Conservation (phyloP, 768 basidiomycete genomes). For the Tylopilus intermedius region DNA sequence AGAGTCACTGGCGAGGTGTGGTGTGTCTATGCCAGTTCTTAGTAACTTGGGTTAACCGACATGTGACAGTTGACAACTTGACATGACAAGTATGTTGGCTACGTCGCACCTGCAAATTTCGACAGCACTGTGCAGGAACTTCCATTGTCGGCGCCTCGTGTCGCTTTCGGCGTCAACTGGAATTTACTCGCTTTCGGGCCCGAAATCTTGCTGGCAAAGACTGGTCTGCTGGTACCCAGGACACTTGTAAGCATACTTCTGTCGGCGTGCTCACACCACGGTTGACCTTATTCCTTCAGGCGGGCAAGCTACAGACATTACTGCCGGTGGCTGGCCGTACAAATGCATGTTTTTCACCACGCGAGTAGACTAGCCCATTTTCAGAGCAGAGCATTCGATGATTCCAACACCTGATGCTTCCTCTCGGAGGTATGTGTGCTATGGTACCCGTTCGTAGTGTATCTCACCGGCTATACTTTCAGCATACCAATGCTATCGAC, state of each 20-base stretch:
- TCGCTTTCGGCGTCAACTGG: slow-evolving; percentile 75
- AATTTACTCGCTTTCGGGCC: slow-evolving; percentile 80
- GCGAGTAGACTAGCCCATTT: not conserved
- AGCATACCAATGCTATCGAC: slow-evolving; percentile 86
- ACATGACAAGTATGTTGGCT: too few species aligned
- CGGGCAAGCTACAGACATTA: slow-evolving; percentile 56
- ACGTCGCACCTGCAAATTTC: too few species aligned
- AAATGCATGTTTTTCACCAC: slow-evolving; percentile 22
- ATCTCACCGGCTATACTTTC: slow-evolving; percentile 9
- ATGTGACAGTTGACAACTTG: too few species aligned
- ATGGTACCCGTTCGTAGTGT: not conserved
- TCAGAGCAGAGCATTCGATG: slow-evolving; percentile 66
- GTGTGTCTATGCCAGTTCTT: too few species aligned
- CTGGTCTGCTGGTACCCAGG: slow-evolving; percentile 64
- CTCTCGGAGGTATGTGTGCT: slow-evolving; percentile 51
- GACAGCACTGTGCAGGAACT: too few species aligned
- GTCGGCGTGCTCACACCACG: not conserved
- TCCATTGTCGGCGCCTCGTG: slow-evolving; percentile 35
- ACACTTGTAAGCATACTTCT: slow-evolving; percentile 45
- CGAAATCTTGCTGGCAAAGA: slow-evolving; percentile 64
- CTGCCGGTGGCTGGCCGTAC: slow-evolving; percentile 73
- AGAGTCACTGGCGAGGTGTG: too few species aligned
- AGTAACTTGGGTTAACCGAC: too few species aligned
- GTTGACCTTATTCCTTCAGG: slow-evolving; percentile 15
- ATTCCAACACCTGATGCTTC: slow-evolving; percentile 61